Conservation (phyloP, 2,329 filamentous ascomycete species). For the Penicillium sp. region DNA sequence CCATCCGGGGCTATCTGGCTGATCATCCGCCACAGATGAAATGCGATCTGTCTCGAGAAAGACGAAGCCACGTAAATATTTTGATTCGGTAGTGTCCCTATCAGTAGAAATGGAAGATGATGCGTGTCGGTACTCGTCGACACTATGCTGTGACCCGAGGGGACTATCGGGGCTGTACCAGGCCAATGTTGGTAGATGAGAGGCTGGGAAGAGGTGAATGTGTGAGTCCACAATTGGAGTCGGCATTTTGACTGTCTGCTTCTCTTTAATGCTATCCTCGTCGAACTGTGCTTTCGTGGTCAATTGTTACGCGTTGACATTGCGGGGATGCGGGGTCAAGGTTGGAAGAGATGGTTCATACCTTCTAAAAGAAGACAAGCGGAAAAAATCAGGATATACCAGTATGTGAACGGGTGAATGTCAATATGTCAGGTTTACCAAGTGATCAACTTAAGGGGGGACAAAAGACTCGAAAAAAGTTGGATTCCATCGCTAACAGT, state of each 20-base stretch:
- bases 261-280: neutral
- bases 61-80: conserved; percentile 71
- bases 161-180: conserved; percentile 70
- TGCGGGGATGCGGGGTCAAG: conserved; percentile 12
- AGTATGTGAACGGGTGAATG: neutral
- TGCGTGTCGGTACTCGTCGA: conserved; percentile 66
- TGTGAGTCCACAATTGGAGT: conserved; percentile 80
- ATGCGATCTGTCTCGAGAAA: conserved; percentile 83
- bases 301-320: neutral
- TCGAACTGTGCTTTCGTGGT: neutral
- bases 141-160: conserved; percentile 68
- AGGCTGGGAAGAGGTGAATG: conserved; percentile 82
- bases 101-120: conserved; percentile 40
- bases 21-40: conserved; percentile 60
- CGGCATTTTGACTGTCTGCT: conserved; percentile 28
- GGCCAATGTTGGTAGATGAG: conserved; percentile 68
- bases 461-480: neutral
- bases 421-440: no score
- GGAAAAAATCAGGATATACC: neutral
- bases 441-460: neutral
- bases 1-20: conserved; percentile 60
- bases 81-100: conserved; percentile 35
- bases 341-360: neutral
- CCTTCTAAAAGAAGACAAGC: neutral
- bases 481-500: neutral